Percentiles rank a stretch among this genome's conserved stretches.
Conservation (phyloP, 805 yeast species). For the Ascoidea asiatica region DNA sequence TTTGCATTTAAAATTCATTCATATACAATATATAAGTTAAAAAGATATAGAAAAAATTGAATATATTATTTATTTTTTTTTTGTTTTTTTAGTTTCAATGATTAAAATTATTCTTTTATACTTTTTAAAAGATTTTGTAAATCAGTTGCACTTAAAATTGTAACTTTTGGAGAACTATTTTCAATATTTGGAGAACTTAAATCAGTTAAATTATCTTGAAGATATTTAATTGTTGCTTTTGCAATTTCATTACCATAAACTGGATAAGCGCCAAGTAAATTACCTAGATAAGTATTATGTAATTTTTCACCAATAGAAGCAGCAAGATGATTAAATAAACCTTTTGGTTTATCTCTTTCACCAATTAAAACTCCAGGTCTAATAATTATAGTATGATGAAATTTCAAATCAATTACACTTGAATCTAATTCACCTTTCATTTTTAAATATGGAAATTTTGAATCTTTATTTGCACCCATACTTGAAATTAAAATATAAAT, state of each 20-base stretch:
- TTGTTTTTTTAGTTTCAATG: too few relatives aligned
- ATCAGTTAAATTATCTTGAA: too few relatives aligned
- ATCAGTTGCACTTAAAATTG: background rate
- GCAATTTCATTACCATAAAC: conserved; percentile 58
- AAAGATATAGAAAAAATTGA: too few relatives aligned
- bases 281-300: conserved; percentile 22
- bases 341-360: conserved; percentile 31
- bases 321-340: conserved; percentile 20
- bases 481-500: conserved; percentile 60
- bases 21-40: too few relatives aligned
- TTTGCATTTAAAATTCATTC: too few relatives aligned
- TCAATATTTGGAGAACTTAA: background rate
- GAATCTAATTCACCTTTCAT: conserved; percentile 72
- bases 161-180: background rate
- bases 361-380: conserved; percentile 73
- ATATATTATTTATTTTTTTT: too few relatives aligned
- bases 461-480: conserved; percentile 42
- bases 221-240: conserved; percentile 33
- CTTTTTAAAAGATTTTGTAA: too few relatives aligned
- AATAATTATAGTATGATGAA: conserved; percentile 60
- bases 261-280: conserved; percentile 29
- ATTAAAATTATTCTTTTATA: too few relatives aligned
- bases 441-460: conserved; percentile 46
- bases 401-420: conserved; percentile 45
- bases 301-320: conserved; percentile 19